Percentiles rank a stretch among this genome's conserved stretches.
phyloP scores from a whole-genome alignment of 208 protist genomes.

The Leishmania major region DNA sequence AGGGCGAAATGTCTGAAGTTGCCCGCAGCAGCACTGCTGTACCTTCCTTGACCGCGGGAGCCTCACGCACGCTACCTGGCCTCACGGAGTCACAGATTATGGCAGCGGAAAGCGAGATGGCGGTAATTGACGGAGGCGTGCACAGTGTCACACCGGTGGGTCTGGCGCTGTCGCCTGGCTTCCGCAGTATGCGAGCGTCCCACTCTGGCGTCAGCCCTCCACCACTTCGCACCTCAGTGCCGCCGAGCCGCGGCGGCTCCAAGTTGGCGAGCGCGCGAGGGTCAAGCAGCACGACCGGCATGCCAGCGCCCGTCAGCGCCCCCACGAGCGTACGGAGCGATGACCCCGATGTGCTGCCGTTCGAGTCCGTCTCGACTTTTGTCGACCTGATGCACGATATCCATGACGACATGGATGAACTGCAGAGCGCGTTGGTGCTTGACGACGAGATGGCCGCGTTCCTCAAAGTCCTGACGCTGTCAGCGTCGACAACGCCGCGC shows the following conservation, averaged over 20 bases:
- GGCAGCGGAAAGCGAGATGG: conserved; percentile 64
- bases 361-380: conserved; percentile 58
- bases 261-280: neutral
- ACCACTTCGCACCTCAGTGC: neutral
- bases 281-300: neutral
- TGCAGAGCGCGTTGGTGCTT: conserved; percentile 68
- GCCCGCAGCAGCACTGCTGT: neutral
- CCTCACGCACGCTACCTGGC: conserved; percentile 13
- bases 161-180: neutral
- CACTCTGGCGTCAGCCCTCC: neutral
- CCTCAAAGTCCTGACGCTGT: conserved; percentile 84
- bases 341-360: conserved; percentile 43
- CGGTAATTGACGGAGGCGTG: conserved; percentile 16
- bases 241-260: neutral
- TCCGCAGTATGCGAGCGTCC: neutral
- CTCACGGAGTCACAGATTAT: conserved; percentile 48
- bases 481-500: conserved; percentile 75
- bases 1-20: neutral
- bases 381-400: conserved; percentile 52
- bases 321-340: conserved; percentile 20
- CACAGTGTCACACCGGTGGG: neutral
- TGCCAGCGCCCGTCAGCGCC: neutral
- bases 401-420: conserved; percentile 55
- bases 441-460: conserved; percentile 89
- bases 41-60: neutral